Conservation (phyloP, 345 rosid species). For the Acer saccharum region DNA sequence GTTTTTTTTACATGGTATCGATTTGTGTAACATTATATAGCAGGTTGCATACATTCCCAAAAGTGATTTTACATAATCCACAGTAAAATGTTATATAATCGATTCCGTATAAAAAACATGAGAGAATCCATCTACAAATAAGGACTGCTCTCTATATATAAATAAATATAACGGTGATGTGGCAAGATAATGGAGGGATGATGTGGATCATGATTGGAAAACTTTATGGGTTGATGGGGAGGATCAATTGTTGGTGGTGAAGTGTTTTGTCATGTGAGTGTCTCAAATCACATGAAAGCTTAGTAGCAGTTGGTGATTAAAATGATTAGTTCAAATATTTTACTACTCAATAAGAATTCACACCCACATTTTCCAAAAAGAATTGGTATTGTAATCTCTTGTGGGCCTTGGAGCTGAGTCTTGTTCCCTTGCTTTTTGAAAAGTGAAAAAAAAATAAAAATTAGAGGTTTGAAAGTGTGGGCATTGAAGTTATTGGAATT, state of each 20-base stretch:
- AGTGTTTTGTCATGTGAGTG: slow-evolving; percentile 30
- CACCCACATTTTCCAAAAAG: slow-evolving; percentile 31
- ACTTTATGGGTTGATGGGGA: slow-evolving; percentile 25
- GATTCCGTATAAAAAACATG: background rate
- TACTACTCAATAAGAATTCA: slow-evolving; percentile 19
- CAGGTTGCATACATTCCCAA: no score
- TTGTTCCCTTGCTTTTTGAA: slow-evolving; percentile 37
- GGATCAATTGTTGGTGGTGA: slow-evolving; percentile 20
- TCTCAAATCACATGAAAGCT: slow-evolving; percentile 40
- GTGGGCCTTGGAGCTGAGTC: slow-evolving; percentile 29
- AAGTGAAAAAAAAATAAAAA: slow-evolving; percentile 22
- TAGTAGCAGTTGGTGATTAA: slow-evolving; percentile 29
- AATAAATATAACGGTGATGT: background rate
- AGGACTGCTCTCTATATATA: no score
- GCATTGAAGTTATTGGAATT: slow-evolving; percentile 46
- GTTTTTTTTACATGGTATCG: no score
- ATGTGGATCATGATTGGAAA: slow-evolving; percentile 28
- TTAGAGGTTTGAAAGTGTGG: slow-evolving; percentile 47
- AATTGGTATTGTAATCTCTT: slow-evolving; percentile 16
- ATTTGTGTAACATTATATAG: no score
- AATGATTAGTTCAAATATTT: slow-evolving; percentile 50
- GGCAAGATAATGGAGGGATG: slow-evolving; percentile 18
- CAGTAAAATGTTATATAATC: no score
- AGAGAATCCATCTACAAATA: no score
- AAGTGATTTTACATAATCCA: no score